Conservation (phyloP, 208 protist species). For the Porcisia hertigi region DNA sequence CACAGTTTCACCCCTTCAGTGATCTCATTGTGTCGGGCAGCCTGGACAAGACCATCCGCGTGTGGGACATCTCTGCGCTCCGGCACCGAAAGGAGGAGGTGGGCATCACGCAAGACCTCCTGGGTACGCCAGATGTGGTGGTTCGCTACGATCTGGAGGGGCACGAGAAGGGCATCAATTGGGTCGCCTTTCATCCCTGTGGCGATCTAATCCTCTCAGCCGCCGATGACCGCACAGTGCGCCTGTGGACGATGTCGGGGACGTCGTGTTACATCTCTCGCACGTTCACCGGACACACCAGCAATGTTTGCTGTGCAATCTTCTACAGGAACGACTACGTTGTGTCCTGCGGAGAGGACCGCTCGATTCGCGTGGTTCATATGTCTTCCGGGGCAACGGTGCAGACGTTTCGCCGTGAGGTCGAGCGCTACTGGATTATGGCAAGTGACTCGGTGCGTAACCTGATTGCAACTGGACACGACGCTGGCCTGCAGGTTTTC, state of each 20-base stretch:
- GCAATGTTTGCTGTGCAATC: conserved; percentile 97
- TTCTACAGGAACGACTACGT: conserved; percentile 98
- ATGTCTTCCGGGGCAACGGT: conserved; percentile 36
- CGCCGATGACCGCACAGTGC: conserved; percentile 97
- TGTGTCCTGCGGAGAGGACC: conserved; percentile 96
- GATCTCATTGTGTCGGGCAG: conserved; percentile 98
- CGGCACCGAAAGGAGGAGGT: conserved; percentile 61
- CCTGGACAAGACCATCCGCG: conserved; percentile 98
- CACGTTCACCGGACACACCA: conserved; percentile 95
- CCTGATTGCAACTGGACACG: conserved; percentile 97
- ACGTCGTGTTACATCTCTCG: conserved; percentile 87
- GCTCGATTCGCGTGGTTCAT: conserved; percentile 95
- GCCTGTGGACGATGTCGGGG: conserved; percentile 95
- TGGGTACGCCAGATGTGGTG: conserved; percentile 93
- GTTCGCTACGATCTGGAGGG: conserved; percentile 97
- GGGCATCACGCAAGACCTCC: conserved; percentile 91
- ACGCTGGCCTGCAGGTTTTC: conserved; percentile 97
- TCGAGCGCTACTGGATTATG: conserved; percentile 98
- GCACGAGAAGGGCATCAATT: conserved; percentile 99
- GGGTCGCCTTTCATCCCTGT: conserved; percentile 97
- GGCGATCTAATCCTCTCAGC: conserved; percentile 94
- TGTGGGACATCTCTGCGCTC: conserved; percentile 99
- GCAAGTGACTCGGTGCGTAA: conserved; percentile 93
- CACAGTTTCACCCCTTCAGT: conserved; percentile 94
- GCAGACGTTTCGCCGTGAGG: conserved; percentile 94